Evolutionary conservation across 2,329 filamentous ascomycete genomes (phyloP).

Genomic region (Aphanocladium album): DNA sequence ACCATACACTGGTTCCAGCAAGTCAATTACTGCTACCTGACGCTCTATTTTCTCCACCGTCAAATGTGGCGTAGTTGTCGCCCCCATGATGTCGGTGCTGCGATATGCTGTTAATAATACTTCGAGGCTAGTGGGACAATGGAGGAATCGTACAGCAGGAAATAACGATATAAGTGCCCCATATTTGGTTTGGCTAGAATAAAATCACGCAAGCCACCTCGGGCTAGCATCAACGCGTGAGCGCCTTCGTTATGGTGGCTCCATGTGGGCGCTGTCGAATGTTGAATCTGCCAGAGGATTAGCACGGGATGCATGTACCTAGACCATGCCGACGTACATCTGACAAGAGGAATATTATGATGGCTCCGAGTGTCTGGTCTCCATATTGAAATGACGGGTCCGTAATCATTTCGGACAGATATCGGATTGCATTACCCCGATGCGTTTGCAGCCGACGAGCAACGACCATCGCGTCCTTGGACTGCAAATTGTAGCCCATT

Average conservation of each 20-base stretch:
- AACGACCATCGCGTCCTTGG: constrained; percentile 9
- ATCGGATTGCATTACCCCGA: constrained; percentile 16
- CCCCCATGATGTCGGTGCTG: constrained; percentile 17
- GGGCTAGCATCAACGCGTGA: constrained; percentile 14
- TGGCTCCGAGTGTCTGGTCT: constrained; percentile 8
- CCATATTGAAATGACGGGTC: not conserved
- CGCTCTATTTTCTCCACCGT: constrained; percentile 1
- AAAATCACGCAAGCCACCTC: constrained; percentile 14
- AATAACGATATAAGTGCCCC: constrained; percentile 14
- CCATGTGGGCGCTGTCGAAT: constrained; percentile 17
- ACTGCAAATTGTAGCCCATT: not conserved
- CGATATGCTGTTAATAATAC: not conserved
- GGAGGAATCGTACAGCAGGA: constrained; percentile 12
- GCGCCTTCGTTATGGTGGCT: constrained; percentile 16
- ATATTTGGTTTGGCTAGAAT: constrained; percentile 1
- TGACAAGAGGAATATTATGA: constrained; percentile 15
- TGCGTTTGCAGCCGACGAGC: constrained; percentile 15
- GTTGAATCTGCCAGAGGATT: constrained; percentile 11
- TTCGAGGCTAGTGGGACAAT: not conserved
- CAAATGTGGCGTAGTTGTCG: constrained; percentile 13
- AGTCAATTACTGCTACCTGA: constrained; percentile 14
- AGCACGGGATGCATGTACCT: not conserved
- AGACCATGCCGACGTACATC: constrained; percentile 14
- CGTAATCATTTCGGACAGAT: constrained; percentile 13
- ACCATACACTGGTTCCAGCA: constrained; percentile 17